Conservation (phyloP, 805 yeast genomes). For the Metschnikowia amazonensis region DNA sequence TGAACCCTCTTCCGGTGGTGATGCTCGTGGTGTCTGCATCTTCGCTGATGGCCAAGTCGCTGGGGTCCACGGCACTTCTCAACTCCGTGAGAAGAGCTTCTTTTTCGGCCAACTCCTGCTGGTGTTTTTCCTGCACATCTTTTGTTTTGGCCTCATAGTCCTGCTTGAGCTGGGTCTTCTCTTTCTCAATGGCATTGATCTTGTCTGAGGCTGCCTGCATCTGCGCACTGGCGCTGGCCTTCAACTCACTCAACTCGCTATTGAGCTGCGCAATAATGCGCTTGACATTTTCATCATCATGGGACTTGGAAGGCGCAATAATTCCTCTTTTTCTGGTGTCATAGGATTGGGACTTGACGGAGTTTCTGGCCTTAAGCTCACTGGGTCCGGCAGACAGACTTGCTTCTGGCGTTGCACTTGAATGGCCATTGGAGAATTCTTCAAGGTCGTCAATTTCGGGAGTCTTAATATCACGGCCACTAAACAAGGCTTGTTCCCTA, state of each 20-base stretch:
- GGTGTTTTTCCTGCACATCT: constrained; percentile 14
- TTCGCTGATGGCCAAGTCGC: constrained; percentile 5
- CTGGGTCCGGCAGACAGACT: background rate
- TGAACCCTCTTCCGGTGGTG: constrained; percentile 17
- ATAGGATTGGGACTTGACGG: background rate
- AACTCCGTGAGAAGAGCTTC: constrained; percentile 32
- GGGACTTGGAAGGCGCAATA: background rate
- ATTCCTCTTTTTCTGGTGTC: constrained; percentile 3
- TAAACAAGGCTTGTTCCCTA: background rate
- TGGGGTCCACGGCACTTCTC: constrained; percentile 16
- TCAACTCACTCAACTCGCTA: constrained; percentile 30
- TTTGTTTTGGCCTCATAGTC: constrained; percentile 7
- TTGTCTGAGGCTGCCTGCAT: constrained; percentile 56
- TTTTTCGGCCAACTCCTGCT: constrained; percentile 23
- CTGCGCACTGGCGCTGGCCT: constrained; percentile 38
- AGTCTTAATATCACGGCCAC: background rate
- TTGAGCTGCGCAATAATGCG: constrained; percentile 31
- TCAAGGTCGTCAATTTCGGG: background rate
- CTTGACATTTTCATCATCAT: constrained; percentile 24
- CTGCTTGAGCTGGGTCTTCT: constrained; percentile 14
- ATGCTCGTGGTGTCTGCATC: constrained; percentile 5
- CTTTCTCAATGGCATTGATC: constrained; percentile 46
- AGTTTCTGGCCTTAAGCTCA: background rate
- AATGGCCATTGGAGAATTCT: background rate
- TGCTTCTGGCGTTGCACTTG: background rate